These are phyloP conservation scores for Bacidia rubella DNA, from an alignment of 495 filamentous ascomycete species.

Conservation along the genomic window DNA sequence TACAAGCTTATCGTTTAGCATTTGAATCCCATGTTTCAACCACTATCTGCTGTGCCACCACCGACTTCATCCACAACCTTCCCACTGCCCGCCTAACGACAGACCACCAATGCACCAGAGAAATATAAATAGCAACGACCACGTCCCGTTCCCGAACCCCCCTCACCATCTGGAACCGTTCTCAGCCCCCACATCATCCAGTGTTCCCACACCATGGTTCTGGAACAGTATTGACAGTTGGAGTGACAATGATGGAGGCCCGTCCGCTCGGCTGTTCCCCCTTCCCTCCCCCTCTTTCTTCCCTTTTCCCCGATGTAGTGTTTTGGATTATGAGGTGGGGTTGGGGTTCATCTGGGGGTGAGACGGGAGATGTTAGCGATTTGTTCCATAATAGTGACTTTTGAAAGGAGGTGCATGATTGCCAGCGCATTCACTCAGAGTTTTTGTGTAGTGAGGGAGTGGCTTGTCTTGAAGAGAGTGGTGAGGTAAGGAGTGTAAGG, in stretches of 20 bases:
- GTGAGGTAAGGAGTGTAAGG: too few relatives aligned
- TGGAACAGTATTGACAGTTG: too few relatives aligned
- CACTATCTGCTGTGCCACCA: not conserved
- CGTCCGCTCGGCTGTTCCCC: too few relatives aligned
- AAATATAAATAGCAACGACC: not conserved
- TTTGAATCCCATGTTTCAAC: not conserved
- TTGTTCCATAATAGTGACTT: too few relatives aligned
- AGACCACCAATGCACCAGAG: not conserved
- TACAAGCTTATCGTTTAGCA: too few relatives aligned
- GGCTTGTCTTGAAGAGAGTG: too few relatives aligned
- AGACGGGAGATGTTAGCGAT: not conserved
- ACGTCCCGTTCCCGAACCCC: not conserved
- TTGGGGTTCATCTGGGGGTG: conserved; percentile 15
- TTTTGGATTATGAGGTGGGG: conserved; percentile 8
- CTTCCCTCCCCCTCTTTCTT: too few relatives aligned
- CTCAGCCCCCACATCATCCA: not conserved
- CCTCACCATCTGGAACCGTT: not conserved
- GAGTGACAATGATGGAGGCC: too few relatives aligned
- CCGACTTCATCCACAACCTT: not conserved
- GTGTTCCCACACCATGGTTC: not conserved
- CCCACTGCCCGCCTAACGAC: not conserved
- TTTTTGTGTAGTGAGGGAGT: too few relatives aligned
- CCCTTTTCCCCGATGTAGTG: too few relatives aligned
- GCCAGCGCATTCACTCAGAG: not conserved
- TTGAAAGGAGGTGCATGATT: too few relatives aligned